Conservation (phyloP, 352 stramenopile genomes). For the Phytophthora nicotianae region DNA sequence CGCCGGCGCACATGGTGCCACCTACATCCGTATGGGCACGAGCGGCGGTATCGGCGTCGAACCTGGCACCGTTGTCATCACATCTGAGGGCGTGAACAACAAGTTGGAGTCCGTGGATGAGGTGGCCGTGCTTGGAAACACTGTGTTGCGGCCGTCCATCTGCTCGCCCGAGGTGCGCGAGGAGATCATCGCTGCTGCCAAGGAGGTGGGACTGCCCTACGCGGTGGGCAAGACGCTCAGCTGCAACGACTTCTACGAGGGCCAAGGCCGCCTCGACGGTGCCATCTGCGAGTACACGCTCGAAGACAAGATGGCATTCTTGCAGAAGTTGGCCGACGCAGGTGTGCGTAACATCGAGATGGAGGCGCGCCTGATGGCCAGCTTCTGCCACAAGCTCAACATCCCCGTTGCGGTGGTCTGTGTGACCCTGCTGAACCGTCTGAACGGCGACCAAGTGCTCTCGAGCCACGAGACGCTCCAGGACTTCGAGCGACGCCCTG, state of each 20-base stretch:
- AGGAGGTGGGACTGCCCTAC: slow-evolving; percentile 58
- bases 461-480: slow-evolving; percentile 66
- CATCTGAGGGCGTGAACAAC: slow-evolving; percentile 85
- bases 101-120: slow-evolving; percentile 72
- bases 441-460: slow-evolving; percentile 78
- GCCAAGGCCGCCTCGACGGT: slow-evolving; percentile 81
- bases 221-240: slow-evolving; percentile 82
- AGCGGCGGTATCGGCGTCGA: slow-evolving; percentile 80
- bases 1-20: slow-evolving; percentile 53
- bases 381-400: slow-evolving; percentile 78
- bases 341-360: slow-evolving; percentile 90
- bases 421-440: slow-evolving; percentile 77
- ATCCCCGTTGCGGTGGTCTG: slow-evolving; percentile 80
- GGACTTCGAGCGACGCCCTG: slow-evolving; percentile 66
- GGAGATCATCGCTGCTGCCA: slow-evolving; percentile 55
- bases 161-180: slow-evolving; percentile 60
- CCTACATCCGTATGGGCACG: slow-evolving; percentile 86
- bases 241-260: slow-evolving; percentile 89
- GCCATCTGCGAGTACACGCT: slow-evolving; percentile 81
- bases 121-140: slow-evolving; percentile 63
- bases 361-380: slow-evolving; percentile 74
- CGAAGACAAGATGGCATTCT: slow-evolving; percentile 80
- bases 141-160: slow-evolving; percentile 55
- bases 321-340: slow-evolving; percentile 51
- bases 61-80: slow-evolving; percentile 81